Base-by-base conservation (phyloP, 345 rosid species). In the Lumnitzera littorea region DNA sequence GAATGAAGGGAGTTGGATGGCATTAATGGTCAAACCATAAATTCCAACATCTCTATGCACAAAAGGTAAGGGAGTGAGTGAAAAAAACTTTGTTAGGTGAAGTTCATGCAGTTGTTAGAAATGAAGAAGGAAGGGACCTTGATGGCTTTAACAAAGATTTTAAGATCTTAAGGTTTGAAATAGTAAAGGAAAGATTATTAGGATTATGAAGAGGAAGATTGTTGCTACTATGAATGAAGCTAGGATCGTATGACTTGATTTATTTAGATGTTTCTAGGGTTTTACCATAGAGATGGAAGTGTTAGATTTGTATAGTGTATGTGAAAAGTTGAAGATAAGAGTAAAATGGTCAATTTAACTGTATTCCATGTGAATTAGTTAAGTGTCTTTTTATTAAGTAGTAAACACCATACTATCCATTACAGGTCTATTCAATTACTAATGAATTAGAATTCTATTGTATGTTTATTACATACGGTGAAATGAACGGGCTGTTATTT, bases 81-180 rank as follows among this genome's bases (percentile, higher is more conserved):
- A 95, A 95, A 46, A 62, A 77, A 65, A 87, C 97, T 55, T 74
- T 77, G 84, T 91, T 95, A 2, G 96, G 91, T 85, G 82, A 95
- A 91, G 83, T 78, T 88, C 31, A 85, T 96, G 24, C 92, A 70
- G 84, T 81, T 80, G 88, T 90, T 87, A 55, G 85, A 64, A 73
- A 84, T 70, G 64, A 96, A 76, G 80, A 95, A 95, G 0, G 99
- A 91, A 5, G 99, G 99, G 9, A 95, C 88, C 61, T 95, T 96
- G 58, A 95, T 79, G 78, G 95, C 76, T 74, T 64, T 87, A 50
- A 87, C 96, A 61, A 87, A 78, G 78, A 92, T 89, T 81, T 79
- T 84, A 50, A 95, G 96, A 50, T 94, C 97, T 67, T 77, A 79
- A 36, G 96, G 96, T 57, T 85, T 88, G 68, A 91, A 61, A 91